Percentiles rank a stretch among this genome's conserved stretches.
These are phyloP conservation scores for Babesia divergens DNA, from an alignment of 169 alveolate genomes.

Conservation along the genomic window DNA sequence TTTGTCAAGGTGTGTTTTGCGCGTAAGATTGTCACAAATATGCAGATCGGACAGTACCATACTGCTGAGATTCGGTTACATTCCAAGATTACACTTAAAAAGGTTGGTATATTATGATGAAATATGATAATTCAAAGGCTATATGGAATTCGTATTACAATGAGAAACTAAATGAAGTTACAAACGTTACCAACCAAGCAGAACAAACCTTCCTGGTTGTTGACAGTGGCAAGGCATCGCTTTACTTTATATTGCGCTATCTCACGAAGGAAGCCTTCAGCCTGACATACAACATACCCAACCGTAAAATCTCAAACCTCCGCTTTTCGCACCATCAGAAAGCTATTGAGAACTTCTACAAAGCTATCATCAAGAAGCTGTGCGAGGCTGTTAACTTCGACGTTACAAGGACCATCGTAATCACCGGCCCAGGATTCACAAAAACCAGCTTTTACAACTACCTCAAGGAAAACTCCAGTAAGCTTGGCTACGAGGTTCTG, in stretches of 20 bases:
- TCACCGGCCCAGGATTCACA: slow-evolving; percentile 64
- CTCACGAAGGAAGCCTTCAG: slow-evolving; percentile 54
- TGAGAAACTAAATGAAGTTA: slow-evolving; percentile 24
- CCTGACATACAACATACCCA: slow-evolving; percentile 48
- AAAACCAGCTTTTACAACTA: slow-evolving; percentile 49
- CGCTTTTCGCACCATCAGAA: slow-evolving; percentile 24
- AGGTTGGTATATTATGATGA: slow-evolving; percentile 48
- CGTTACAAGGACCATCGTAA: slow-evolving; percentile 35
- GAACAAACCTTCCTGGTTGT: slow-evolving; percentile 55
- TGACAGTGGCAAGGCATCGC: slow-evolving; percentile 45
- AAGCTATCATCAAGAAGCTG: slow-evolving; percentile 20
- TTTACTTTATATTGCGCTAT: slow-evolving; percentile 33
- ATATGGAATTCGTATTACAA: slow-evolving; percentile 45
- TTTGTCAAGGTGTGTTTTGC: slow-evolving; percentile 34
- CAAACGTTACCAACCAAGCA: slow-evolving; percentile 25
- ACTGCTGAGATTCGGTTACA: slow-evolving; percentile 67
- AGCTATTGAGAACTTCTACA: slow-evolving; percentile 44
- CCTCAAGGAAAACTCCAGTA: slow-evolving; percentile 9
- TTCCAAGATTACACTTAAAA: slow-evolving; percentile 64
- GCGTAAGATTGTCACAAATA: background rate
- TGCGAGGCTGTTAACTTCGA: slow-evolving; percentile 17
- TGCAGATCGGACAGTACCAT: slow-evolving; percentile 74
- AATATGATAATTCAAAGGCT: slow-evolving; percentile 22
- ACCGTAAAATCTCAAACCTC: slow-evolving; percentile 20
- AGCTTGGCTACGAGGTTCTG: slow-evolving; percentile 19